A percentile compares a stretch with the other conserved stretches of the same genome.
phyloP scores from a whole-genome alignment of 1,139 yeast species.

The Geotrichum phurueaensis region DNA sequence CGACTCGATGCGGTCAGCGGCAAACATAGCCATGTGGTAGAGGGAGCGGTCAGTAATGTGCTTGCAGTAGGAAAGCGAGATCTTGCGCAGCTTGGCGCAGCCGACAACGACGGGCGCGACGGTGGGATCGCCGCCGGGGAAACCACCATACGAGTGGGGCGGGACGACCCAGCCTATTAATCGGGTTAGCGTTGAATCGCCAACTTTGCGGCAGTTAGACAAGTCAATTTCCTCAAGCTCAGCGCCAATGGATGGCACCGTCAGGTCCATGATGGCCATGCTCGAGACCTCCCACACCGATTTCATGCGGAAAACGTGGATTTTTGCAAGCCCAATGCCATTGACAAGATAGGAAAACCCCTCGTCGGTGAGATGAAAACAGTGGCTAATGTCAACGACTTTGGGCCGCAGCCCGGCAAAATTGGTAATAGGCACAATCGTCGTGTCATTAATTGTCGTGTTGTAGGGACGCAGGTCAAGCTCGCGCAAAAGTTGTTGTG shows the following conservation, averaged over 20 bases:
- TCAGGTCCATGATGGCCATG: constrained; percentile 72
- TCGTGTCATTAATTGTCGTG: constrained; percentile 52
- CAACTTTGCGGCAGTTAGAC: constrained; percentile 66
- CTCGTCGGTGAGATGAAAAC: constrained; percentile 70
- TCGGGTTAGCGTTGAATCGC: constrained; percentile 64
- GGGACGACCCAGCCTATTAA: constrained; percentile 50
- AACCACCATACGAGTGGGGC: constrained; percentile 15
- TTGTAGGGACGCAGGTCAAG: constrained; percentile 59
- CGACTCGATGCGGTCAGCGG: constrained; percentile 48
- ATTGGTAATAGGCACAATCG: constrained; percentile 53
- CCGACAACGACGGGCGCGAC: constrained; percentile 39
- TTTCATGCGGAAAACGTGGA: constrained; percentile 52
- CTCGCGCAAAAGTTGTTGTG: constrained; percentile 45
- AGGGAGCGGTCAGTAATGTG: constrained; percentile 63
- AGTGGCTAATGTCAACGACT: constrained; percentile 57
- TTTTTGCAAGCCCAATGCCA: constrained; percentile 61
- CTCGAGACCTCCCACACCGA: constrained; percentile 76
- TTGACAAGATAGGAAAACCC: constrained; percentile 67
- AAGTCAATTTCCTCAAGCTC: constrained; percentile 56
- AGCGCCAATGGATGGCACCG: constrained; percentile 59
- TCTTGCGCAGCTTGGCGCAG: constrained; percentile 49
- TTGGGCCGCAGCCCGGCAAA: constrained; percentile 67
- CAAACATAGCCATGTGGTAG: constrained; percentile 56
- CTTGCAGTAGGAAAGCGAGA: constrained; percentile 66
- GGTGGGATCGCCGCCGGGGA: constrained; percentile 3